phyloP scores from a whole-genome alignment of 2,329 filamentous ascomycete species.

The Venturia aucupariae region DNA sequence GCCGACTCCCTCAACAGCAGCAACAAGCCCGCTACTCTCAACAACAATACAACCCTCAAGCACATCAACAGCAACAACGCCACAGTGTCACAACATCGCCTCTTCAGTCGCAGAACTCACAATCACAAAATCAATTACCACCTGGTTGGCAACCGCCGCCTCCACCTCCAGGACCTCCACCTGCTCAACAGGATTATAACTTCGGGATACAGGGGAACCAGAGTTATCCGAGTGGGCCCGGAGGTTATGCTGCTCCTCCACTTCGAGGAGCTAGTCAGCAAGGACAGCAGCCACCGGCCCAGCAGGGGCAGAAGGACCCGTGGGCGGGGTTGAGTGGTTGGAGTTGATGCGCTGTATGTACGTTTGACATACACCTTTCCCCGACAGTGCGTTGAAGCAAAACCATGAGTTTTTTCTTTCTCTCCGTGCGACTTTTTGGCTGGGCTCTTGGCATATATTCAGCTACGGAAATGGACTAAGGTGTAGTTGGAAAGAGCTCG shows the following conservation, averaged over 20 bases:
- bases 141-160: conserved; percentile 59
- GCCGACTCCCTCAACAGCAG: conserved; percentile 53
- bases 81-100: background rate
- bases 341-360: background rate
- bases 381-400: background rate
- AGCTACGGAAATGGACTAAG: background rate
- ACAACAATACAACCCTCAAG: conserved; percentile 26
- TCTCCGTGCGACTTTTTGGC: background rate
- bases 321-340: conserved; percentile 14
- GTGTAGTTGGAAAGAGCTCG: background rate
- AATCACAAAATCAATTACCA: conserved; percentile 34
- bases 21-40: conserved; percentile 42
- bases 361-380: background rate
- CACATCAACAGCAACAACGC: conserved; percentile 16
- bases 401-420: background rate
- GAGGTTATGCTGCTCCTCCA: conserved; percentile 45
- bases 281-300: background rate
- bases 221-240: conserved; percentile 39
- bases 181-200: conserved; percentile 42
- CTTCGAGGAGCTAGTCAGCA: conserved; percentile 23
- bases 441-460: background rate
- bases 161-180: conserved; percentile 56
- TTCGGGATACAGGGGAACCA: conserved; percentile 27
- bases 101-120: background rate
- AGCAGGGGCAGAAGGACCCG: conserved; percentile 10